Conservation (phyloP, 169 alveolate species). For the Pseudocohnilembus persalinus region DNA sequence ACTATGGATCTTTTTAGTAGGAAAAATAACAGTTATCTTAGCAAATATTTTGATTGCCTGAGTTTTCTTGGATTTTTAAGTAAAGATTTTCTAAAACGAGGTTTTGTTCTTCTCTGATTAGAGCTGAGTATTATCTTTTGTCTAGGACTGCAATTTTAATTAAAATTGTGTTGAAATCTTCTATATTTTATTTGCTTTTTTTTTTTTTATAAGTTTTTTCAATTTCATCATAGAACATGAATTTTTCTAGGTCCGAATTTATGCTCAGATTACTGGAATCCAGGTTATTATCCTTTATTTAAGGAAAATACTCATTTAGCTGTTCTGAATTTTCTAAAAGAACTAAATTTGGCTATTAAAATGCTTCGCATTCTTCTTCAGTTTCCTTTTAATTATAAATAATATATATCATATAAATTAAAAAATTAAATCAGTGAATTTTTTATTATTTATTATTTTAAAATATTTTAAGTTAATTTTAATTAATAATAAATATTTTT, state of each 20-base stretch:
- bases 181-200: background rate
- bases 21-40: background rate
- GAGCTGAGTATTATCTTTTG: background rate
- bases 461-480: too few species aligned
- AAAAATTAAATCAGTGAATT: too few species aligned
- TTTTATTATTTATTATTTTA: too few species aligned
- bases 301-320: background rate
- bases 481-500: too few species aligned
- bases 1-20: background rate
- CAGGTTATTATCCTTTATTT: background rate
- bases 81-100: background rate
- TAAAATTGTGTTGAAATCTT: background rate
- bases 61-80: background rate
- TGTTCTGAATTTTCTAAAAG: background rate
- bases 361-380: background rate
- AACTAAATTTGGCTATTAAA: background rate
- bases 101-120: background rate
- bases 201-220: too few species aligned
- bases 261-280: background rate
- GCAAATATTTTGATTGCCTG: background rate
- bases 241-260: background rate
- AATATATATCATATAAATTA: too few species aligned
- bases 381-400: background rate
- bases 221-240: background rate
- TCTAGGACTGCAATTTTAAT: background rate